These are phyloP conservation scores for Colletotrichum filicis DNA, from an alignment of 2,329 filamentous ascomycete genomes.

Conservation along the genomic window DNA sequence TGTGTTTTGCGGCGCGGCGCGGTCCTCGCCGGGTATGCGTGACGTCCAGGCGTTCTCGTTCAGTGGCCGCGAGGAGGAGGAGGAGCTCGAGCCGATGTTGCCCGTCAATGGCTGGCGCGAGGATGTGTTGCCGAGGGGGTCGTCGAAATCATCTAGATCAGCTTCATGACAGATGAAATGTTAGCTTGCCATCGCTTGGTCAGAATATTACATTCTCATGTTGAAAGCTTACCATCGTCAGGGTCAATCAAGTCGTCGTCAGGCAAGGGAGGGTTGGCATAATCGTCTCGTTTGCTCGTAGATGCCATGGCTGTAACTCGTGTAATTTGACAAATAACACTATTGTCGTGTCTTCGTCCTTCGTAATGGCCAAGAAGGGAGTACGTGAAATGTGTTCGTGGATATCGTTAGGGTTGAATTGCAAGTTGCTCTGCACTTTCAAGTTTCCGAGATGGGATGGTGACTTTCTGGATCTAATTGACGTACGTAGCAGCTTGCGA, in stretches of 20 bases:
- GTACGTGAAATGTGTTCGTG: neutral
- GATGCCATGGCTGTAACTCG: constrained; percentile 53
- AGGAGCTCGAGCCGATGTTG: constrained; percentile 75
- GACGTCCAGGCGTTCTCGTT: constrained; percentile 89
- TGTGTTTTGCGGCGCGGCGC: constrained; percentile 87
- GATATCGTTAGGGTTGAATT: neutral
- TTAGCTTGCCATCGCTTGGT: neutral
- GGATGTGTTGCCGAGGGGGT: constrained; percentile 76
- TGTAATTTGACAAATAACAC: neutral
- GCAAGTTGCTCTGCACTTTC: no score
- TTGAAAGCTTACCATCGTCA: constrained; percentile 73
- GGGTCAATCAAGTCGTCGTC: constrained; percentile 82
- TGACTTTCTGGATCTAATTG: neutral
- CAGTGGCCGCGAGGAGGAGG: constrained; percentile 67
- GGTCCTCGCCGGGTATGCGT: constrained; percentile 91
- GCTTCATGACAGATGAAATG: constrained; percentile 56
- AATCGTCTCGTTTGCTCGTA: constrained; percentile 63
- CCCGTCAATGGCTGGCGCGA: constrained; percentile 85
- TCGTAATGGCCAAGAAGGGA: neutral
- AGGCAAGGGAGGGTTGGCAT: constrained; percentile 69
- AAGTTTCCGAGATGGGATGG: constrained; percentile 2
- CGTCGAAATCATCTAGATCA: constrained; percentile 92
- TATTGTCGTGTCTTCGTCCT: neutral
- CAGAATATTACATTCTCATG: neutral
- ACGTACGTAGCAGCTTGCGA: constrained; percentile 31